Evolutionary conservation across 768 basidiomycete species (phyloP).

Genomic region (Tulasnella sp.): DNA sequence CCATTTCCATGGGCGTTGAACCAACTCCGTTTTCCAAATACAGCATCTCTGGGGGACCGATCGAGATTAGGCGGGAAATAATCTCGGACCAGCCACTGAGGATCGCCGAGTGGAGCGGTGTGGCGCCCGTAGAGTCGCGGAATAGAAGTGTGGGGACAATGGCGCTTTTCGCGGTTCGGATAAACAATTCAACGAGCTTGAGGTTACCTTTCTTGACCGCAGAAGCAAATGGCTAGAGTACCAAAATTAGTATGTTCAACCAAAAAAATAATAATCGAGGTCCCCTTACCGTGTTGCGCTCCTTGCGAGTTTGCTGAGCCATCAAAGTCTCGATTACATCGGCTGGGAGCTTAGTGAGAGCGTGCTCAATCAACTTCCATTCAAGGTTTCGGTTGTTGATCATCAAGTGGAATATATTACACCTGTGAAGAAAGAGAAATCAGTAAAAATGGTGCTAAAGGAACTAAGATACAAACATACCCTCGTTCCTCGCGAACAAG

Average conservation of each 20-base stretch:
- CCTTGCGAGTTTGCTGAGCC: conserved; percentile 46
- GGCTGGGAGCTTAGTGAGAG: conserved; percentile 51
- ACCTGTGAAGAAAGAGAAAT: conserved; percentile 29
- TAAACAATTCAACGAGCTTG: conserved; percentile 37
- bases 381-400: conserved; percentile 38
- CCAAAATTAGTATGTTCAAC: neutral
- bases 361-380: conserved; percentile 40
- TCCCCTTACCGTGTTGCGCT: conserved; percentile 48
- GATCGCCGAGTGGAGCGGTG: conserved; percentile 51
- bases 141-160: conserved; percentile 37
- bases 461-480: conserved; percentile 38
- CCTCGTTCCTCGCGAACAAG: conserved; percentile 46
- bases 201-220: conserved; percentile 44
- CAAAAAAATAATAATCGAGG: neutral
- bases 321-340: conserved; percentile 48
- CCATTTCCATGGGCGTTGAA: conserved; percentile 37
- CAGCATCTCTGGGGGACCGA: conserved; percentile 42
- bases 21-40: conserved; percentile 49
- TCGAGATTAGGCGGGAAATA: conserved; percentile 43
- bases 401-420: conserved; percentile 57
- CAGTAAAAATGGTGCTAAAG: neutral
- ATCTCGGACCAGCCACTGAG: conserved; percentile 41
- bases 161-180: conserved; percentile 32
- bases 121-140: conserved; percentile 51
- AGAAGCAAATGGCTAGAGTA: conserved; percentile 32